Conservation (phyloP, 768 basidiomycete species). For the Asterophora parasitica region DNA sequence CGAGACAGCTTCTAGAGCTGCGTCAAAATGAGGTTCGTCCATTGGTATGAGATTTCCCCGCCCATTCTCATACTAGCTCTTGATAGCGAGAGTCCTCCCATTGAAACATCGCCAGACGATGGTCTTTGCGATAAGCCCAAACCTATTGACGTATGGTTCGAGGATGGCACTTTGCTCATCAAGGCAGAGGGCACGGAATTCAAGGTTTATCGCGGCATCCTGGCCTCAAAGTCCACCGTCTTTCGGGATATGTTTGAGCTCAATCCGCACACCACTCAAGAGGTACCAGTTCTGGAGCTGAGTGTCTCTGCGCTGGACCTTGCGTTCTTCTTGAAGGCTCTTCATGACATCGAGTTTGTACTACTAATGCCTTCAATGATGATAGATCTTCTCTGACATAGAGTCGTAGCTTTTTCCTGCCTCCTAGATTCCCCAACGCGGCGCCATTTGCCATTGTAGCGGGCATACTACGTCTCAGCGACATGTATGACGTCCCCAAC, state of each 20-base stretch:
- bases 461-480: slow-evolving; percentile 10
- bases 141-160: too few species aligned
- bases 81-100: too few species aligned
- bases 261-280: neutral
- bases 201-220: slow-evolving; percentile 1
- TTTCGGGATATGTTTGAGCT: neutral
- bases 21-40: too few species aligned
- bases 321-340: slow-evolving; percentile 4
- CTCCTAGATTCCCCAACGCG: neutral
- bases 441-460: slow-evolving; percentile 2
- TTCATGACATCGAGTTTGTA: slow-evolving; percentile 10
- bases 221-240: neutral
- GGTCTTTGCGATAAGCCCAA: too few species aligned
- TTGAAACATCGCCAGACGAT: too few species aligned
- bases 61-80: too few species aligned
- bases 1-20: too few species aligned
- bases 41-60: too few species aligned
- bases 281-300: neutral
- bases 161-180: neutral
- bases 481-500: slow-evolving; percentile 6
- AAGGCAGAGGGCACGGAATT: neutral
- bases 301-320: slow-evolving; percentile 3
- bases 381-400: too few species aligned
- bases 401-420: slow-evolving; percentile 6
- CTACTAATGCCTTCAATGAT: too few species aligned